A percentile compares a stretch with the other conserved stretches of the same genome.
These are phyloP conservation scores for Blastobotrys illinoisensis DNA, from an alignment of 1,139 yeast genomes.

Conservation along the genomic window DNA sequence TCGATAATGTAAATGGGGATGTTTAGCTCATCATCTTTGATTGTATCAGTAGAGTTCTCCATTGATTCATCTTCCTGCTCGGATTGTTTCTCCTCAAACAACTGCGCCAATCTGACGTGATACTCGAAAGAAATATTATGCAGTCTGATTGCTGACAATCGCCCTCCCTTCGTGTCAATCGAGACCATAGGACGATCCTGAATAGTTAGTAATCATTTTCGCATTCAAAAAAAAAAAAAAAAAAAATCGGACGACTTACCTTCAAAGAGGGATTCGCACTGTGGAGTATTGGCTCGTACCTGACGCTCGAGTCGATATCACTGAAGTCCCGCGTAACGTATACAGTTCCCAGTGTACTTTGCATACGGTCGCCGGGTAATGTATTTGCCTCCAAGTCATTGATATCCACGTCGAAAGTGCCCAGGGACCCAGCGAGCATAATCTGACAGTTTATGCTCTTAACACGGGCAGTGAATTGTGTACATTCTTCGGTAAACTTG, in stretches of 20 bases:
- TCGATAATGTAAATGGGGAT: slow-evolving; percentile 24
- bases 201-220: slow-evolving; percentile 5
- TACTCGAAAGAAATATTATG: slow-evolving; percentile 26
- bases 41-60: slow-evolving; percentile 13
- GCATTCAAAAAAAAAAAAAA: neutral
- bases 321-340: slow-evolving; percentile 21
- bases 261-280: slow-evolving; percentile 20
- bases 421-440: slow-evolving; percentile 7
- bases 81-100: slow-evolving; percentile 18
- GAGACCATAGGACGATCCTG: slow-evolving; percentile 21
- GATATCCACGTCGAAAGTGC: slow-evolving; percentile 25
- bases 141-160: slow-evolving; percentile 17
- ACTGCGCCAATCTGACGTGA: slow-evolving; percentile 24
- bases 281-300: slow-evolving; percentile 21
- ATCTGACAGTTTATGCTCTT: neutral
- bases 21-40: slow-evolving; percentile 12
- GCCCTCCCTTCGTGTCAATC: slow-evolving; percentile 17
- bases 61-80: slow-evolving; percentile 2
- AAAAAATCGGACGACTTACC: slow-evolving; percentile 19
- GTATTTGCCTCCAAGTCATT: slow-evolving; percentile 24
- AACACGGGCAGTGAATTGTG: neutral
- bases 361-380: slow-evolving; percentile 10
- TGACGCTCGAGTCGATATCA: slow-evolving; percentile 16
- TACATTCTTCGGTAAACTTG: neutral
- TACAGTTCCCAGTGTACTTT: slow-evolving; percentile 13